Base-by-base conservation (phyloP, 108 stramenopile species). In the Cyclotella choctawhatcheeana region DNA sequence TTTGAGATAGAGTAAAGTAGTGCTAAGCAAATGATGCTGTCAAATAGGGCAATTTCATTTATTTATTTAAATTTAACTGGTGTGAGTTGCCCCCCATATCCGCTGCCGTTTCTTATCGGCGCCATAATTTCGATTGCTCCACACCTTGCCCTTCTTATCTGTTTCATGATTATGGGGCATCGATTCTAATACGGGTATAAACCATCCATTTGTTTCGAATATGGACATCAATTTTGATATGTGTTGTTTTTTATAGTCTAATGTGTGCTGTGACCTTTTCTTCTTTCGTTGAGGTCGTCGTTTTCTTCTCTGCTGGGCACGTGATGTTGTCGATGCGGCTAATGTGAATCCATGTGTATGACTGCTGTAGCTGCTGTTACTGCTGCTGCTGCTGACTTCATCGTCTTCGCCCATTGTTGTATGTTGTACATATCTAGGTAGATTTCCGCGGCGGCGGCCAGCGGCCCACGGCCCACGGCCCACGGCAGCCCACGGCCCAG, bases 61-160 rank as follows among this genome's bases (percentile, higher is more conserved):
- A 40, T 40, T 40, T 40, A 40, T 40, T 40, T n/a, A n/a, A n/a
- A 40, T 40, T 40, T 40, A 8, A 40, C 12, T 40, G 12, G 37
- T 12, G n/a, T n/a, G n/a, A n/a, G 37, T 40, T 40, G 37, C 37
- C 37, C 37, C 37, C 37, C 37, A 40, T 40, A 40, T 40, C 37
- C 12, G 37, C 12, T 40, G 65, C 5, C 65, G 53, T 34, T 67
- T 67, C 54, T 67, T 67, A 58, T 67, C 65, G 6, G 52, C 54
- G 8, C 65, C 65, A 29, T 67, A 67, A 54, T 67, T 67, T 22
- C 65, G 26, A 58, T 67, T 67, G 14, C 65, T 67, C 53, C 53
- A 67, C 53, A 56, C 20, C 51, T 53, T 67, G 6, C 65, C 65
- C 53, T 56, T 67, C 33, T 29, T 67, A 17, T 58, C 31, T 22